phyloP scores from a whole-genome alignment of 495 filamentous ascomycete genomes.

The Daldinia caldariorum region DNA sequence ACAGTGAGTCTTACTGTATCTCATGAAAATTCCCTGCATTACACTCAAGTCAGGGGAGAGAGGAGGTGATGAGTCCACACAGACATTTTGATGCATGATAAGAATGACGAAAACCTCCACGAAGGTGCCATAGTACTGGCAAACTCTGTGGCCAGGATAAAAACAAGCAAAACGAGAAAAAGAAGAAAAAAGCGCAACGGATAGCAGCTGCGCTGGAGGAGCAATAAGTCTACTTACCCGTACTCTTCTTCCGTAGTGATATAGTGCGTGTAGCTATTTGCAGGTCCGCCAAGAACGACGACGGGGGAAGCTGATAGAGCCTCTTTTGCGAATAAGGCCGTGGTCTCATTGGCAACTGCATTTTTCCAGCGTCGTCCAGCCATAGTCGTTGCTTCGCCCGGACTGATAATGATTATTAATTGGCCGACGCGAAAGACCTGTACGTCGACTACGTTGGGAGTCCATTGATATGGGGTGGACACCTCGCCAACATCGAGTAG shows the following conservation, averaged over 20 bases:
- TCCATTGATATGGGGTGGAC: constrained; percentile 83
- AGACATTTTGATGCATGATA: constrained; percentile 5
- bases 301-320: constrained; percentile 61
- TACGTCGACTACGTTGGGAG: constrained; percentile 92
- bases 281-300: constrained; percentile 90
- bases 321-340: constrained; percentile 56
- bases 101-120: constrained; percentile 5
- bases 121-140: not conserved
- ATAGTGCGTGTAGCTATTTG: constrained; percentile 97
- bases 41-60: constrained; percentile 3
- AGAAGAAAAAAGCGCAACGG: not conserved
- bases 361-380: constrained; percentile 90
- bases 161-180: constrained; percentile 1
- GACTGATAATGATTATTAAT: constrained; percentile 84
- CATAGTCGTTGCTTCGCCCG: constrained; percentile 96
- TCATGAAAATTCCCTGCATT: not conserved
- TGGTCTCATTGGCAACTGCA: constrained; percentile 69
- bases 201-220: not conserved
- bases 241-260: constrained; percentile 95
- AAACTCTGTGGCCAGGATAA: not conserved
- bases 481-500: constrained; percentile 90
- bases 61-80: constrained; percentile 1
- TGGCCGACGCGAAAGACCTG: constrained; percentile 90
- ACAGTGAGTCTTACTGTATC: constrained; percentile 16
- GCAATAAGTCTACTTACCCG: constrained; percentile 38